Percentiles rank a stretch among this genome's conserved stretches.
phyloP scores from a whole-genome alignment of 78 protist species.

The Dictyostelium capitatum region DNA sequence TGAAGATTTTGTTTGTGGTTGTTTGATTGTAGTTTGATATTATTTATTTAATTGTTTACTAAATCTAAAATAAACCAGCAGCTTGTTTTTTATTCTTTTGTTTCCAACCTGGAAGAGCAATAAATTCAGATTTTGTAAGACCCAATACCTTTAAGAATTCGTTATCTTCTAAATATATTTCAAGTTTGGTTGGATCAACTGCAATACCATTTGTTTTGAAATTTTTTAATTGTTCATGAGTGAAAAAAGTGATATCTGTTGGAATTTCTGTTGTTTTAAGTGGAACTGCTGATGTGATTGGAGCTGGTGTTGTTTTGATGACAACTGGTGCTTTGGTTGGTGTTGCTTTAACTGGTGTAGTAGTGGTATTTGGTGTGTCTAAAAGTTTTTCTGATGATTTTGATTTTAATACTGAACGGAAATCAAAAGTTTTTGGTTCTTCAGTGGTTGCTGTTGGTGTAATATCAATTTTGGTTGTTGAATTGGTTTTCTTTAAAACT shows the following conservation, averaged over 20 bases:
- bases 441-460: not conserved
- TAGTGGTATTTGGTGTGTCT: not conserved
- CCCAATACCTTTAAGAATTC: slow-evolving; percentile 21
- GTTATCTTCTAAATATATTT: slow-evolving; percentile 36
- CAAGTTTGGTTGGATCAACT: slow-evolving; percentile 40
- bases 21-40: not conserved
- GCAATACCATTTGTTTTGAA: slow-evolving; percentile 5
- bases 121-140: slow-evolving; percentile 4
- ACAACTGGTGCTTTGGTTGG: slow-evolving; percentile 41
- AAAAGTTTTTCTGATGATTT: not conserved
- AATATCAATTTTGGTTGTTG: not conserved
- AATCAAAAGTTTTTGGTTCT: slow-evolving; percentile 23
- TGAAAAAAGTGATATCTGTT: not conserved
- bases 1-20: not conserved
- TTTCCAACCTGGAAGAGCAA: slow-evolving; percentile 66
- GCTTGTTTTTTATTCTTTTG: slow-evolving; percentile 47
- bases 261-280: not conserved
- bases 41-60: too few species aligned
- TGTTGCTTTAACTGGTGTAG: slow-evolving; percentile 11
- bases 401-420: slow-evolving; percentile 70
- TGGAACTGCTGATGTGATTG: slow-evolving; percentile 20
- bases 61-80: slow-evolving; percentile 26
- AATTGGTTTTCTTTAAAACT: slow-evolving; percentile 45
- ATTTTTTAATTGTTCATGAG: slow-evolving; percentile 37
- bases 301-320: slow-evolving; percentile 7